Conservation (phyloP, 495 filamentous ascomycete species). For the Hamigera avellanea region DNA sequence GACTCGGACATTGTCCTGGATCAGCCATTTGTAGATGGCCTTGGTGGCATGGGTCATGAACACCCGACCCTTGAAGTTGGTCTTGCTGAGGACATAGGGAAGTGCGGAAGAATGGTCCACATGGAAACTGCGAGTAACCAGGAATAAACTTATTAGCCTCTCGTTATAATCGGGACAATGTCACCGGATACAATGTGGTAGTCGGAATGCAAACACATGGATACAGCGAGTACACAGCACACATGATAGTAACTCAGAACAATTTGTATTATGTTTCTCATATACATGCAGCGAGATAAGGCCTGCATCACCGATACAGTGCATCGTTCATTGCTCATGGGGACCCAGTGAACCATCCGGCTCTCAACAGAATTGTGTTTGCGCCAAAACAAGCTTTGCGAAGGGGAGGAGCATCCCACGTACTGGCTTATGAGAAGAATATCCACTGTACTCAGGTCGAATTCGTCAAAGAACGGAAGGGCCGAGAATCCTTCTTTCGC, state of each 20-base stretch:
- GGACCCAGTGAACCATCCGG: slow-evolving; percentile 2
- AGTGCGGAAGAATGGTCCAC: slow-evolving; percentile 93
- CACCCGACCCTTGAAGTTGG: slow-evolving; percentile 89
- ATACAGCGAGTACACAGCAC: slow-evolving; percentile 12
- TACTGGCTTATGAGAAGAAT: slow-evolving; percentile 97
- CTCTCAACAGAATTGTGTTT: slow-evolving; percentile 2
- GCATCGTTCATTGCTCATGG: slow-evolving; percentile 1
- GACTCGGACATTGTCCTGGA: slow-evolving; percentile 90
- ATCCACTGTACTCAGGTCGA: slow-evolving; percentile 93
- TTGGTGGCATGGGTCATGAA: slow-evolving; percentile 99
- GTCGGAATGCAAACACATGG: slow-evolving; percentile 5
- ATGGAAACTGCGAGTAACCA: slow-evolving; percentile 60
- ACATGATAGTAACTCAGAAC: slow-evolving; percentile 11
- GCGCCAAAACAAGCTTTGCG: slow-evolving; percentile 4
- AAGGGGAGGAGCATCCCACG: slow-evolving; percentile 27
- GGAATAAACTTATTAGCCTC: slow-evolving; percentile 13
- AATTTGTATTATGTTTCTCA: slow-evolving; percentile 21
- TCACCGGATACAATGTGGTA: not conserved
- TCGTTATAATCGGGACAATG: slow-evolving; percentile 2
- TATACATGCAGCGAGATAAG: slow-evolving; percentile 18
- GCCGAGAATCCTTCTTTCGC: slow-evolving; percentile 93
- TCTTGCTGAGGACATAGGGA: slow-evolving; percentile 94
- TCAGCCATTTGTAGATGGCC: slow-evolving; percentile 99
- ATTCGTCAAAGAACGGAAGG: slow-evolving; percentile 96
- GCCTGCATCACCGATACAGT: slow-evolving; percentile 6